phyloP scores from a whole-genome alignment of 345 rosid genomes.

The Eucalyptus pumila region DNA sequence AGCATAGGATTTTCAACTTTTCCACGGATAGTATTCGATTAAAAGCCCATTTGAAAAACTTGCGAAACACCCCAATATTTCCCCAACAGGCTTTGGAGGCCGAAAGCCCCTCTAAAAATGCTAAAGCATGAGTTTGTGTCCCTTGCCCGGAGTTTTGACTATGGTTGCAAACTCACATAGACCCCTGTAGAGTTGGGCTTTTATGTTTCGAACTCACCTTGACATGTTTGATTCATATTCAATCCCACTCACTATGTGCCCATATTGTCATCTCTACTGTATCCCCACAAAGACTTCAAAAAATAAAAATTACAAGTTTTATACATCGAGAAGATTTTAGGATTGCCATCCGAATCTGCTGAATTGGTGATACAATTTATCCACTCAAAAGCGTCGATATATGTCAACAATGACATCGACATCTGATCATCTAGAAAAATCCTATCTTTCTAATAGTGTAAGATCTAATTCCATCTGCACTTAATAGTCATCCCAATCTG shows the following conservation, averaged over 20 bases:
- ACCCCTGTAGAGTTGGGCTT: not conserved
- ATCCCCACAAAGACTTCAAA: not conserved
- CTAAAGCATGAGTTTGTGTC: no score
- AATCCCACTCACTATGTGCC: not conserved
- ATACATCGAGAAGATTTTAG: not conserved
- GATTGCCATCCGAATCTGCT: not conserved
- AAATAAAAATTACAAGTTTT: not conserved
- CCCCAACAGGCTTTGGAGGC: no score
- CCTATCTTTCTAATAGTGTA: no score
- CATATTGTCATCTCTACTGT: not conserved
- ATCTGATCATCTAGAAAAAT: no score
- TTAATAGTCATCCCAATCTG: no score
- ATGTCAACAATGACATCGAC: no score
- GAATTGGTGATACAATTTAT: not conserved
- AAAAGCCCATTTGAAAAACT: no score
- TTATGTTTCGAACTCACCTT: not conserved
- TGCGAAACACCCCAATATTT: no score
- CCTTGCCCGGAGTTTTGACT: not conserved
- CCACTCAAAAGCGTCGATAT: no score
- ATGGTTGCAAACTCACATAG: not conserved
- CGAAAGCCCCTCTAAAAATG: no score
- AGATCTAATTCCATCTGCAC: no score
- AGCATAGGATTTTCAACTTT: no score
- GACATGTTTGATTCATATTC: not conserved
- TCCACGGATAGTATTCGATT: rapidly evolving